Evolutionary conservation across 345 rosid species (phyloP).

Genomic region (Luvunga scandens): DNA sequence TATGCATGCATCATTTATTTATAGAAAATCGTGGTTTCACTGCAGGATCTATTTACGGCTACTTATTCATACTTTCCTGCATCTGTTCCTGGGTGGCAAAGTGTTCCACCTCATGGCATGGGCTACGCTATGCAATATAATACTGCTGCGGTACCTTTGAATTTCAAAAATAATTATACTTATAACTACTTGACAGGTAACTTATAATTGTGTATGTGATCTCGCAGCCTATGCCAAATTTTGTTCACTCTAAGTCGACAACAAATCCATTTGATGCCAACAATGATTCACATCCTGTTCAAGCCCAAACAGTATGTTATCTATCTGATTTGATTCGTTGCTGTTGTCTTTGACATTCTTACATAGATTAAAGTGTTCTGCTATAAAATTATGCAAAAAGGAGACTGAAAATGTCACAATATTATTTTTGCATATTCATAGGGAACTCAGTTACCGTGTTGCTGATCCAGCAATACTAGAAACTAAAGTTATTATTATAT

Average conservation of each 20-base stretch:
- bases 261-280: conserved; percentile 79
- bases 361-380: neutral
- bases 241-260: conserved; percentile 50
- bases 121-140: conserved; percentile 60
- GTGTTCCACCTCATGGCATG: conserved; percentile 61
- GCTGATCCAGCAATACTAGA: neutral
- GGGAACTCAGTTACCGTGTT: neutral
- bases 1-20: neutral
- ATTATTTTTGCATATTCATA: neutral
- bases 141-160: conserved; percentile 48
- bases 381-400: neutral
- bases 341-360: neutral
- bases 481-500: neutral
- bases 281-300: conserved; percentile 49
- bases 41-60: conserved; percentile 76
- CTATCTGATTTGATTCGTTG: conserved; percentile 1
- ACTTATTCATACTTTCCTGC: conserved; percentile 54
- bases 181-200: neutral
- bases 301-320: conserved; percentile 54
- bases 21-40: conserved; percentile 14
- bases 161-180: conserved; percentile 9
- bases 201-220: conserved; percentile 12
- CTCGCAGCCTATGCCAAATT: conserved; percentile 56
- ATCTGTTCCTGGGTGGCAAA: conserved; percentile 71
- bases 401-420: neutral